A percentile compares a stretch with the other conserved stretches of the same genome.
phyloP scores from a whole-genome alignment of 1,284 basidiomycete species.

The Lentinus polychrous region DNA sequence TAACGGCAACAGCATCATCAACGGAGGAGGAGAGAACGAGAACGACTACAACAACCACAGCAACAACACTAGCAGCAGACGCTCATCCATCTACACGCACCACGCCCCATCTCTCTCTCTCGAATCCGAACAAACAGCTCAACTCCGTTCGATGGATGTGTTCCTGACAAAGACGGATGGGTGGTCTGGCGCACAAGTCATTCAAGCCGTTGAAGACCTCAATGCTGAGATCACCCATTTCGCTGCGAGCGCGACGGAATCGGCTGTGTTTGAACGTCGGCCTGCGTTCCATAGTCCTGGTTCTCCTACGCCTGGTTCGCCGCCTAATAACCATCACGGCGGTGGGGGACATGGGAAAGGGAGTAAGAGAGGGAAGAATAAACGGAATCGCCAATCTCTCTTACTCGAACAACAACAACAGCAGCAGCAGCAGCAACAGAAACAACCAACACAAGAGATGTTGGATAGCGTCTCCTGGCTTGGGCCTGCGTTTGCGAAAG shows the following conservation, averaged over 20 bases:
- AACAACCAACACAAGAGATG: slow-evolving; percentile 24
- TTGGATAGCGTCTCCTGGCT: slow-evolving; percentile 56
- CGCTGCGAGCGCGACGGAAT: slow-evolving; percentile 63
- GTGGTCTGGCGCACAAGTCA: slow-evolving; percentile 69
- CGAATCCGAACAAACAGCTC: slow-evolving; percentile 33
- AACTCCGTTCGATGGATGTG: slow-evolving; percentile 47
- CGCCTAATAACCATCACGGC: slow-evolving; percentile 12
- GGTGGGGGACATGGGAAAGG: slow-evolving; percentile 3
- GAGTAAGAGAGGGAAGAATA: slow-evolving; percentile 12
- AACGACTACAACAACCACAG: not conserved
- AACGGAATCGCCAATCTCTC: slow-evolving; percentile 10
- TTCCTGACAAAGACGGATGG: slow-evolving; percentile 67
- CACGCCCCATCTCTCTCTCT: slow-evolving; percentile 19
- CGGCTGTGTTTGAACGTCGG: slow-evolving; percentile 29
- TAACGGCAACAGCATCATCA: too few relatives aligned
- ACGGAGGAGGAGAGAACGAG: not conserved
- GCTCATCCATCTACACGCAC: not conserved
- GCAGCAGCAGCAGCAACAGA: not conserved
- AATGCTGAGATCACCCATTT: slow-evolving; percentile 74
- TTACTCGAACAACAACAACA: slow-evolving; percentile 18
- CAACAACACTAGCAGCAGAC: not conserved
- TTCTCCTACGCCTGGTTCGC: slow-evolving; percentile 15
- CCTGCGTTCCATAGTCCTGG: not conserved
- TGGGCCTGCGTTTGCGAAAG: slow-evolving; percentile 49
- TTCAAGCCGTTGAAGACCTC: slow-evolving; percentile 72